These are phyloP conservation scores for Russula earlei DNA, from an alignment of 768 basidiomycete species.

Conservation along the genomic window DNA sequence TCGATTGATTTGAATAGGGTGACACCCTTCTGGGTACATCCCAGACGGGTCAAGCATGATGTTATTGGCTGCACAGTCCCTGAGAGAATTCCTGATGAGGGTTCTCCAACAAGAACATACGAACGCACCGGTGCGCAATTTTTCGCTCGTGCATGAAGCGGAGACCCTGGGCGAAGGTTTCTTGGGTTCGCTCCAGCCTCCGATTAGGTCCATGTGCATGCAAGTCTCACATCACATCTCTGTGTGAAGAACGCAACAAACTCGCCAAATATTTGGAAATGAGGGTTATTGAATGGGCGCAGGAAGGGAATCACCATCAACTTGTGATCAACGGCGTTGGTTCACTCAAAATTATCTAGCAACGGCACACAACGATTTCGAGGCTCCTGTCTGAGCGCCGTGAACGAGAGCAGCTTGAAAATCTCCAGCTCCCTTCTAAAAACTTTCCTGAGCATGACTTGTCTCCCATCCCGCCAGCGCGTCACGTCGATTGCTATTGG, in stretches of 20 bases:
- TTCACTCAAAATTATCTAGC: not conserved
- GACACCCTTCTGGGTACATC: conserved; percentile 25
- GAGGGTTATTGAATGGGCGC: conserved; percentile 11
- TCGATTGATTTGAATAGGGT: conserved; percentile 16
- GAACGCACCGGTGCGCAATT: conserved; percentile 27
- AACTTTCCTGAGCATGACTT: conserved; percentile 18
- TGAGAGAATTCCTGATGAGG: not conserved
- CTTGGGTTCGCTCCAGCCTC: not conserved
- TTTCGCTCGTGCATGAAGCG: conserved; percentile 21
- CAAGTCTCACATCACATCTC: conserved; percentile 4
- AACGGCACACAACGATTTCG: conserved; percentile 15
- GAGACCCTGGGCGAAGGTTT: conserved; percentile 18
- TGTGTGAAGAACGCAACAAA: conserved; percentile 17
- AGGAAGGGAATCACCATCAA: conserved; percentile 17
- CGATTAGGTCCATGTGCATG: not conserved
- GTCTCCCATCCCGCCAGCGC: conserved; percentile 6
- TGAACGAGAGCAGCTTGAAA: not conserved
- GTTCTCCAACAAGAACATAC: not conserved
- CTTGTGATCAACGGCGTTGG: not conserved
- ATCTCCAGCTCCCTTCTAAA: not conserved
- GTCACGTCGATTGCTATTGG: conserved; percentile 14
- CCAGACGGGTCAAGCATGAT: conserved; percentile 25
- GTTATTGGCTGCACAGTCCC: conserved; percentile 14
- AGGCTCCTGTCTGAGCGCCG: not conserved
- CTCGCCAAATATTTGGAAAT: conserved; percentile 15